Percentiles rank a stretch among this genome's conserved stretches.
Conservation (phyloP, 1,139 yeast genomes). For the Protomyces pachydermus region DNA sequence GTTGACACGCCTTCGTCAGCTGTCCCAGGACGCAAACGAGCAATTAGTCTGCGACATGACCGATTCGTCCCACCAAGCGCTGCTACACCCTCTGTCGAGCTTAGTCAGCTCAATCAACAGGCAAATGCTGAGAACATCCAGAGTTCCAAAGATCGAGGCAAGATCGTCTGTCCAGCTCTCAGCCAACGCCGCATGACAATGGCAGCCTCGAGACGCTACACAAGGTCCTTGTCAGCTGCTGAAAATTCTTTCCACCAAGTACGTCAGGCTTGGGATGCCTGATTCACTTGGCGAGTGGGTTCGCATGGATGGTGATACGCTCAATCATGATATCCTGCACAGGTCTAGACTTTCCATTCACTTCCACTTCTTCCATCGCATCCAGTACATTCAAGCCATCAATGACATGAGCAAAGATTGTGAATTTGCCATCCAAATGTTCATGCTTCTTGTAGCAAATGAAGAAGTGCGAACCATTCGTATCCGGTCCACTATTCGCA, state of each 20-base stretch:
- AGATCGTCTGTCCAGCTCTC: not conserved
- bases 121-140: no score
- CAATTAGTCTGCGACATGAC: not conserved
- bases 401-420: conserved; percentile 53
- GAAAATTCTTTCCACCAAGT: not conserved
- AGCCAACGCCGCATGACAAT: not conserved
- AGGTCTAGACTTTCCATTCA: conserved; percentile 45
- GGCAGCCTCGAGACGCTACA: not conserved
- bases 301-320: conserved; percentile 44
- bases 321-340: conserved; percentile 40
- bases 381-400: conserved; percentile 43
- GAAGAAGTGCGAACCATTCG: conserved; percentile 47
- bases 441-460: conserved; percentile 43
- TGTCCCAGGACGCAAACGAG: not conserved
- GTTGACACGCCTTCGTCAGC: not conserved
- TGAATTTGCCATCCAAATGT: conserved; percentile 53
- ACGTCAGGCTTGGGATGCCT: not conserved
- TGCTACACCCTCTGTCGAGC: no score
- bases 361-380: conserved; percentile 42
- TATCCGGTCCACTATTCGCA: conserved; percentile 48
- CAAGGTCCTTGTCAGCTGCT: not conserved
- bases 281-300: conserved; percentile 38
- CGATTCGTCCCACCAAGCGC: not conserved
- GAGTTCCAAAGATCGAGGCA: no score
- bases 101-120: no score